Evolutionary conservation across 2,329 filamentous ascomycete genomes (phyloP).

Genomic region (Neocatenulostroma microsporum): DNA sequence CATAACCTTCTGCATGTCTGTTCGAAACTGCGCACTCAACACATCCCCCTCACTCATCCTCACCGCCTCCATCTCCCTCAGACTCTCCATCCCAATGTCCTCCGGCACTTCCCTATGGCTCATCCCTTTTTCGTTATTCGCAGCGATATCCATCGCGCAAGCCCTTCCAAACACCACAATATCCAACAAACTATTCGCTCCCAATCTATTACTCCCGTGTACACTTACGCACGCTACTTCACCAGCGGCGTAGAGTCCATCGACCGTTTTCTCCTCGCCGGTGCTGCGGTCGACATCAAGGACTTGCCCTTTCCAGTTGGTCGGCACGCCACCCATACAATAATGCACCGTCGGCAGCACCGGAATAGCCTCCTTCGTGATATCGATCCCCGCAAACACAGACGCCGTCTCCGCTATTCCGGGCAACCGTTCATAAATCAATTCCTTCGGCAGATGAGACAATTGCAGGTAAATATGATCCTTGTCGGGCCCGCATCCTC

Average conservation of each 20-base stretch:
- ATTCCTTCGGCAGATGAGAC: conserved; percentile 40
- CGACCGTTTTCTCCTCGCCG: conserved; percentile 35
- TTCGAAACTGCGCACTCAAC: conserved; percentile 32
- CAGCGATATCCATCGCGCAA: conserved; percentile 36
- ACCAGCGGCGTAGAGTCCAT: conserved; percentile 43
- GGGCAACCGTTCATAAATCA: conserved; percentile 42
- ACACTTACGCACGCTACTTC: conserved; percentile 45
- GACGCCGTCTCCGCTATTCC: conserved; percentile 45
- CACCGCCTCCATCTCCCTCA: conserved; percentile 30
- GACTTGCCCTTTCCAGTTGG: conserved; percentile 44
- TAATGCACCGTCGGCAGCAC: conserved; percentile 47
- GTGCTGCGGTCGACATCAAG: conserved; percentile 32
- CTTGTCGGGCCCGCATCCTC: conserved; percentile 39
- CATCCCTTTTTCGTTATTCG: conserved; percentile 32
- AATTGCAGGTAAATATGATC: conserved; percentile 44
- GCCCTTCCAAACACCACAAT: conserved; percentile 46
- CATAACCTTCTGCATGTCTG: conserved; percentile 41
- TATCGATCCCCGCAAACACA: conserved; percentile 45
- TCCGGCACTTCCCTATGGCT: conserved; percentile 29
- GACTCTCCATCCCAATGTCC: conserved; percentile 24
- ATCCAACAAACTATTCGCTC: conserved; percentile 44
- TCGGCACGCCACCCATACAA: conserved; percentile 46
- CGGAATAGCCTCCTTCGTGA: conserved; percentile 44
- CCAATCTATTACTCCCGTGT: conserved; percentile 43
- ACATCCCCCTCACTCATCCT: conserved; percentile 32